Evolutionary conservation across 2,329 filamentous ascomycete genomes (phyloP), one percentile per base, ranked within the genome.

Genomic region (Immersiporthe knoxdaviesiana): DNA sequence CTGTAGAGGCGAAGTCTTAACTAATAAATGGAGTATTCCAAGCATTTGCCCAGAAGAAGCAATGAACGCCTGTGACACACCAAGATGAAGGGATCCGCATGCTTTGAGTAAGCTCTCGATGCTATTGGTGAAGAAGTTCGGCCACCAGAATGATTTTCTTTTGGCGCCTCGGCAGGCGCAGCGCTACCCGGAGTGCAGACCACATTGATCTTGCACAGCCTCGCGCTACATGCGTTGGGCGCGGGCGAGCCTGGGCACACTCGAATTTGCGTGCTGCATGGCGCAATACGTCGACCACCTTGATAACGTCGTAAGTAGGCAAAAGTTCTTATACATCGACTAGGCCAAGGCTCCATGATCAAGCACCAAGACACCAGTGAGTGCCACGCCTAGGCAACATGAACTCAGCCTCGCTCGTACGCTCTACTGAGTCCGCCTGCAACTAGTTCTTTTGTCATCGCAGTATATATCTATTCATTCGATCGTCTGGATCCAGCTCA

Each of bases 361-460:
- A 59, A 27, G 41, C 47, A 37, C 54, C 54, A 64, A 70, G 68
- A 65, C 65, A 47, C 63, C 27, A 68, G 44, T 37, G 54, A 41
- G 47, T 54, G 65, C 64, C 65, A 24, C 6, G 65, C 14, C 68
- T 54, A 70, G 65, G 68, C 68, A 70, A 54, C 61, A 35, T 27
- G 44, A 30, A 70, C 68, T 60, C 68, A 66, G 68, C 68, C 68
- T 32, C 47, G 12, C 18, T 50, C 24, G 56, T 30, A 18, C 56
- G n/a, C 62, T 21, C 35, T 54, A 30, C 30, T 30, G 14, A 24
- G 35, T 54, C 44, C 32, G 10, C 16, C 41, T 66, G 59, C 27
- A 47, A 30, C 12, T 24, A 32, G 44, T 21, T 32, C 32, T n/a
- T n/a, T 37, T 39, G 30, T 27, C 37, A 58, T 67, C 47, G 35